Percentiles rank a stretch among this genome's conserved stretches.
phyloP scores from a whole-genome alignment of 2,329 filamentous ascomycete species.

The Sporothrix luriei region DNA sequence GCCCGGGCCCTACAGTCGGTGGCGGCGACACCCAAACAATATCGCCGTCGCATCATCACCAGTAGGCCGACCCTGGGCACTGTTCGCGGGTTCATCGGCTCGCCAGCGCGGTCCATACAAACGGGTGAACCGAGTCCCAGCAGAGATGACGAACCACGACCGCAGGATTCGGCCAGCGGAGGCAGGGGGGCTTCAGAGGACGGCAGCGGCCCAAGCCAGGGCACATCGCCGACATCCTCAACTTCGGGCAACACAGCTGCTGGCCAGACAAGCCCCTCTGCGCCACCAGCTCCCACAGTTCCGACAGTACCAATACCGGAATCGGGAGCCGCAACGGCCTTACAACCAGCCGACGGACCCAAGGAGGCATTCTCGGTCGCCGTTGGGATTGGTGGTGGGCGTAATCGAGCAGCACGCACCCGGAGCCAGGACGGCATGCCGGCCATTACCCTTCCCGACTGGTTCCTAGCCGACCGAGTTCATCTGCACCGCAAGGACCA shows the following conservation, averaged over 20 bases:
- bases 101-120: slow-evolving; percentile 20
- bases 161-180: not conserved
- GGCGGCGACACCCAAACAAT: slow-evolving; percentile 28
- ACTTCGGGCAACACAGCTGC: not conserved
- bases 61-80: not conserved
- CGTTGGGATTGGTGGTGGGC: slow-evolving; percentile 38
- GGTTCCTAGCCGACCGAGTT: slow-evolving; percentile 60
- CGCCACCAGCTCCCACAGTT: not conserved
- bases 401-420: not conserved
- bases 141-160: slow-evolving; percentile 4
- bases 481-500: slow-evolving; percentile 37
- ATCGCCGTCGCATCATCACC: slow-evolving; percentile 8
- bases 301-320: not conserved
- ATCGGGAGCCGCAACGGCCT: not conserved
- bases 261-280: not conserved
- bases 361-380: slow-evolving; percentile 36
- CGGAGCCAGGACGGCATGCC: slow-evolving; percentile 42
- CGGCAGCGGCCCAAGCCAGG: not conserved
- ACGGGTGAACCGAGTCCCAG: slow-evolving; percentile 28
- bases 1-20: slow-evolving; percentile 38
- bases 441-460: slow-evolving; percentile 57
- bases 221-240: not conserved
- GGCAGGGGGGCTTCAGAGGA: not conserved
- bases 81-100: slow-evolving; percentile 26
- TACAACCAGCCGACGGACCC: slow-evolving; percentile 11